Evolutionary conservation across 306 rosid genomes (phyloP).

Genomic region (Acacia acuminata): DNA sequence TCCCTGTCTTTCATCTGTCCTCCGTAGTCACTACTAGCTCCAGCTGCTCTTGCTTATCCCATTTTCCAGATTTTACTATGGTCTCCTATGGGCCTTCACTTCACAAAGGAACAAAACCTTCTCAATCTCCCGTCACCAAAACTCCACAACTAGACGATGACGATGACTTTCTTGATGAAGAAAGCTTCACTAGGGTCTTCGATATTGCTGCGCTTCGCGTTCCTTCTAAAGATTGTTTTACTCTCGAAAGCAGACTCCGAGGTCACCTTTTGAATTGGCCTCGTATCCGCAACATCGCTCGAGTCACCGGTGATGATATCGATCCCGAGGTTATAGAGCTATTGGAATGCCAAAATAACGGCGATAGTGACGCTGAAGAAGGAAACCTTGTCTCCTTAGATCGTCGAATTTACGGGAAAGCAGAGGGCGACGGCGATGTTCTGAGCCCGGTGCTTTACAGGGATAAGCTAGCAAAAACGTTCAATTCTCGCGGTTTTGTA

Average conservation of each 20-base stretch:
- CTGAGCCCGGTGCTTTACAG: conserved; percentile 74
- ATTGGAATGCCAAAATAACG: conserved; percentile 25
- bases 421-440: conserved; percentile 58
- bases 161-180: conserved; percentile 38
- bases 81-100: conserved; percentile 82
- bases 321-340: conserved; percentile 45
- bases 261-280: conserved; percentile 99
- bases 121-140: conserved; percentile 19
- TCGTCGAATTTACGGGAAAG: conserved; percentile 63
- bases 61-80: conserved; percentile 5
- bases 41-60: conserved; percentile 14
- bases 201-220: conserved; percentile 78
- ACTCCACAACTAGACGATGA: conserved; percentile 12
- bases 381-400: conserved; percentile 44
- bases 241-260: conserved; percentile 75
- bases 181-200: conserved; percentile 66
- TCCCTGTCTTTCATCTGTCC: conserved; percentile 32
- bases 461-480: conserved; percentile 67
- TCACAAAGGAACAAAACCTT: conserved; percentile 49
- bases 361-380: conserved; percentile 10
- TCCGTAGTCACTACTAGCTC: conserved; percentile 5
- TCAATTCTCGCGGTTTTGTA: conserved; percentile 69
- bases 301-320: conserved; percentile 84
- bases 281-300: conserved; percentile 81
- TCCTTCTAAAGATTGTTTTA: conserved; percentile 67